Percentiles rank a stretch among this genome's conserved stretches.
phyloP scores from a whole-genome alignment of 148 eudicot genomes.

The Oxyria digyna region DNA sequence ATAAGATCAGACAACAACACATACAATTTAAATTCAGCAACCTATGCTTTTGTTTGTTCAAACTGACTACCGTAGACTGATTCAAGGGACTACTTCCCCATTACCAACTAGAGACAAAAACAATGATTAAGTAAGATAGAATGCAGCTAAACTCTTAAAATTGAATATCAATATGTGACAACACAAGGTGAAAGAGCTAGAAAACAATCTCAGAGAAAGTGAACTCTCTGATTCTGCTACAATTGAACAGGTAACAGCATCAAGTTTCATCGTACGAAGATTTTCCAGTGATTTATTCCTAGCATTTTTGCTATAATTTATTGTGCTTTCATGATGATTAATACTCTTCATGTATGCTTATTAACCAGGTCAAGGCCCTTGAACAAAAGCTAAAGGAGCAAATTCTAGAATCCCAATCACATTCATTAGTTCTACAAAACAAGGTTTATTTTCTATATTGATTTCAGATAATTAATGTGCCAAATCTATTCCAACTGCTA shows the following conservation, averaged over 20 bases:
- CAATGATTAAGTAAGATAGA: too few relatives aligned
- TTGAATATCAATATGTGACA: conserved; percentile 43
- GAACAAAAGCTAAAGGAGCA: conserved; percentile 65
- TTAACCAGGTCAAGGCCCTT: conserved; percentile 55
- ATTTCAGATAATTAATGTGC: neutral
- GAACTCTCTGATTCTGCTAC: conserved; percentile 41
- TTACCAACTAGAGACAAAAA: too few relatives aligned
- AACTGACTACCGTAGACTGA: too few relatives aligned
- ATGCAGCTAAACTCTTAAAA: too few relatives aligned
- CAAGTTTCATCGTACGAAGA: neutral
- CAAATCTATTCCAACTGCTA: neutral
- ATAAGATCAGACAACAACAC: too few relatives aligned
- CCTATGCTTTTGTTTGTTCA: too few relatives aligned
- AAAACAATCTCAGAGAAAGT: conserved; percentile 50
- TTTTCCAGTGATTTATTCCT: neutral
- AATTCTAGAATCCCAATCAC: conserved; percentile 38
- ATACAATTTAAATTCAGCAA: too few relatives aligned
- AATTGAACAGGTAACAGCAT: conserved; percentile 34
- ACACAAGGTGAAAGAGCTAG: conserved; percentile 65
- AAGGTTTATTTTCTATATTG: conserved; percentile 39
- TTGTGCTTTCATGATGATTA: too few relatives aligned
- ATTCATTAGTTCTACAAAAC: conserved; percentile 36
- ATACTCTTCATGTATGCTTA: neutral
- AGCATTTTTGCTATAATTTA: too few relatives aligned
- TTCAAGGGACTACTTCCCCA: too few relatives aligned